Evolutionary conservation across 2,329 filamentous ascomycete species (phyloP), one percentile per base, ranked within the genome.

Genomic region (Talaromyces pinophilus): DNA sequence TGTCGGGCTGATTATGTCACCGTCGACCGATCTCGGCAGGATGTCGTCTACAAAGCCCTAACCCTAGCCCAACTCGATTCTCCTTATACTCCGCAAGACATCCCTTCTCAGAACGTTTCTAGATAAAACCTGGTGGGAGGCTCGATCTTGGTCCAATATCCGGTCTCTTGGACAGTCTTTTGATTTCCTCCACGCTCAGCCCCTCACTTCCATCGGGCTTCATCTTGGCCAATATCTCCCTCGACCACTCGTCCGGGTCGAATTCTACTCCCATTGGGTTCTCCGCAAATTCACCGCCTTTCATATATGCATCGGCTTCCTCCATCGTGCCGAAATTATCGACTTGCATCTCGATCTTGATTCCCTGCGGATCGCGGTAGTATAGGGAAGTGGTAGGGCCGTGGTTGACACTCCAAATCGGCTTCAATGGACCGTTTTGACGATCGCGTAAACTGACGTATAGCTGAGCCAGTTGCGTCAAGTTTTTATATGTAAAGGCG

Each of bases 361-460:
- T 84, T 13, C 82, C 80, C 70, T 85, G 82, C 5, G 82, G 82
- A 70, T 85, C 83, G 7, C 68, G 66, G 70, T 84, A 84, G 71
- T 85, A 84, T 46, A 84, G 79, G 69, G 77, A 80, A 0, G 76
- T 81, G 1, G 80, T 84, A 1, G 77, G 75, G 2, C 83, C 83
- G 70, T 85, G 83, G 69, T 85, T 83, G 38, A 83, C 75, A 65
- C 72, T 77, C 80, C 80, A 83, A 3, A 75, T 35, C 0, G 83
- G 83, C 35, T 38, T 35, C 0, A 62, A 13, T 2, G 59, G 50
- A 15, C 33, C 19, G 5, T 25, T 28, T 15, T 7, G 17, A 28
- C 19, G 48, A 22, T 44, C 48, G 17, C 59, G 59, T 13, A 66
- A 22, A 25, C 59, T 48, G 15, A 62, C 38, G 25, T 66, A 66